phyloP scores from a whole-genome alignment of 495 filamentous ascomycete genomes.

The Penicillium taxi region DNA sequence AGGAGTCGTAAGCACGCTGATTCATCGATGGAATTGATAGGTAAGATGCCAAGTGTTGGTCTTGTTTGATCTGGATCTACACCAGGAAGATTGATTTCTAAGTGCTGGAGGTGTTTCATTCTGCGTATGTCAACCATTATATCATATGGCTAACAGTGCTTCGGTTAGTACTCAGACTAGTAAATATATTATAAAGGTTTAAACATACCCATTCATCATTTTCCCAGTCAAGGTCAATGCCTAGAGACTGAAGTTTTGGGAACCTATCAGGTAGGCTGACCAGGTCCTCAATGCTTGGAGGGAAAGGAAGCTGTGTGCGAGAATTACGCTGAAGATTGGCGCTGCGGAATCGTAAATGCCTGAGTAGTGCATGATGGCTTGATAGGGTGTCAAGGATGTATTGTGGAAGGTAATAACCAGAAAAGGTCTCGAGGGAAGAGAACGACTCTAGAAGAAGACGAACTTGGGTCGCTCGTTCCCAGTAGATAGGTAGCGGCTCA shows the following conservation, averaged over 20 bases:
- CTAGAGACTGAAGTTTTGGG: background rate
- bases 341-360: conserved; percentile 1
- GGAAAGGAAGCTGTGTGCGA: background rate
- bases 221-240: background rate
- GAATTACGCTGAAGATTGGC: background rate
- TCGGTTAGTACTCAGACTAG: background rate
- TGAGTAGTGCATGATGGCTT: background rate
- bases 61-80: background rate
- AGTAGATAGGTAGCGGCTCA: no score
- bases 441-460: background rate
- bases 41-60: background rate
- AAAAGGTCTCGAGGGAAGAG: background rate
- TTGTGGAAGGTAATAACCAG: background rate
- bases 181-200: background rate
- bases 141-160: background rate
- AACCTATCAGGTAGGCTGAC: background rate
- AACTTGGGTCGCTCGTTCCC: background rate
- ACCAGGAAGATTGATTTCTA: background rate
- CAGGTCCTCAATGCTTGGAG: background rate
- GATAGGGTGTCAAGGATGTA: background rate
- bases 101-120: conserved; percentile 1
- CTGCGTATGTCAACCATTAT: background rate
- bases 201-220: background rate
- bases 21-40: background rate
- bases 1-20: background rate